Evolutionary conservation across 2,329 filamentous ascomycete species (phyloP).

Genomic region (Neocucurbitaria cava): DNA sequence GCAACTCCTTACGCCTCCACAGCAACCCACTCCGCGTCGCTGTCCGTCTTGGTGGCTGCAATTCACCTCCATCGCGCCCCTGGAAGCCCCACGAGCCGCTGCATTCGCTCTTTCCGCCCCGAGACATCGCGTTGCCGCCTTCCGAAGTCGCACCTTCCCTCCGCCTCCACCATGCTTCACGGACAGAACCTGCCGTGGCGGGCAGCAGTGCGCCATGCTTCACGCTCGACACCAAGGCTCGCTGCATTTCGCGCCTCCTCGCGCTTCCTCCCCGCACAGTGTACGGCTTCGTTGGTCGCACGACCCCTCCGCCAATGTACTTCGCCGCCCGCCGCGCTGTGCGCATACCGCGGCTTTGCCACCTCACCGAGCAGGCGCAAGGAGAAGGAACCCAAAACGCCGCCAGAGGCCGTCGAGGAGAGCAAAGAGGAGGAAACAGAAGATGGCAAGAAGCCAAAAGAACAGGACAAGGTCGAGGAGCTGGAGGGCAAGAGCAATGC

Average conservation of each 20-base stretch:
- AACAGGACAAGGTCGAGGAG: slow-evolving; percentile 52
- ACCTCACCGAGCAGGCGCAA: slow-evolving; percentile 58
- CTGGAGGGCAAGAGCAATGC: slow-evolving; percentile 55
- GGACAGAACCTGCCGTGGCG: slow-evolving; percentile 71
- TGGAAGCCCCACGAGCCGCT: slow-evolving; percentile 13
- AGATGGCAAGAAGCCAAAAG: slow-evolving; percentile 50
- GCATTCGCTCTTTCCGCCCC: slow-evolving; percentile 2
- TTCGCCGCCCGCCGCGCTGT: slow-evolving; percentile 41
- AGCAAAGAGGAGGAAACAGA: slow-evolving; percentile 50
- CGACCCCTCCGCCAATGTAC: slow-evolving; percentile 30
- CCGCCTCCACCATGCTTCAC: slow-evolving; percentile 62
- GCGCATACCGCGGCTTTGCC: slow-evolving; percentile 47
- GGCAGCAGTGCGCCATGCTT: slow-evolving; percentile 62
- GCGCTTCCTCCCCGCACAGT: slow-evolving; percentile 40
- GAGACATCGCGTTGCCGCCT: neutral
- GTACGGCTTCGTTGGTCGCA: slow-evolving; percentile 34
- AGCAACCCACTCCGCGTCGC: slow-evolving; percentile 8
- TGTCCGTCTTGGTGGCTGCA: slow-evolving; percentile 17
- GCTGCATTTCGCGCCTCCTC: slow-evolving; percentile 34
- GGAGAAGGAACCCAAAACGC: slow-evolving; percentile 61
- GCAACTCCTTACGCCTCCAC: slow-evolving; percentile 26
- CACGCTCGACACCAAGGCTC: slow-evolving; percentile 49
- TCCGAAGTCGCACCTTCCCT: slow-evolving; percentile 19
- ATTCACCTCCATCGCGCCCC: slow-evolving; percentile 2
- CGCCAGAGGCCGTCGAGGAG: slow-evolving; percentile 55